A percentile compares a stretch with the other conserved stretches of the same genome.
Conservation (phyloP, 2,329 filamentous ascomycete genomes). For the Chaetomium globosum region DNA sequence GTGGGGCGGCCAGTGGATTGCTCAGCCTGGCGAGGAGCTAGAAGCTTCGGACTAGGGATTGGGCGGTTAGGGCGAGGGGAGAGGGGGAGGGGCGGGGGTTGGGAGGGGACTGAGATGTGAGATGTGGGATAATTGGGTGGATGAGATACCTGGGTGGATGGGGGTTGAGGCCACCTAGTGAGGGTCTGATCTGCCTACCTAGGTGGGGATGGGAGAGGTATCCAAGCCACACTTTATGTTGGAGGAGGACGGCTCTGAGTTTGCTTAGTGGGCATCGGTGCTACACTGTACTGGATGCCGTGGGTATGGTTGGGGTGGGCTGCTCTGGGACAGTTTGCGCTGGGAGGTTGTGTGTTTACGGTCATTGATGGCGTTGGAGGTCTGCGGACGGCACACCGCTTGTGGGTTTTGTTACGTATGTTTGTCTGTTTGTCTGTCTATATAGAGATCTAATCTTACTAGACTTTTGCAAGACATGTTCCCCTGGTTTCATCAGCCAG, state of each 20-base stretch:
- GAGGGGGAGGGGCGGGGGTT: neutral
- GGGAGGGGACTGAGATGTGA: neutral
- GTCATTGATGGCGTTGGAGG: neutral
- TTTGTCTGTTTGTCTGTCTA: neutral
- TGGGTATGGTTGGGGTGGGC: too few species aligned
- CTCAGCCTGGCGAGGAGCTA: slow-evolving; percentile 45
- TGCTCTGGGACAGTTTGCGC: neutral
- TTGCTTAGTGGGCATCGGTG: too few species aligned
- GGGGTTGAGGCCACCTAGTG: neutral
- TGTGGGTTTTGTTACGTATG: slow-evolving; percentile 1
- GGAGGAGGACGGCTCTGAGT: too few species aligned
- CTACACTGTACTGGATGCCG: too few species aligned
- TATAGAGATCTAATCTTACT: neutral
- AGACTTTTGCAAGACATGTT: neutral
- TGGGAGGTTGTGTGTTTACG: neutral
- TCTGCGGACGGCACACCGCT: neutral
- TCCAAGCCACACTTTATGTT: too few species aligned
- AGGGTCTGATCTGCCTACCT: too few species aligned
- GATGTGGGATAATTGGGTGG: neutral
- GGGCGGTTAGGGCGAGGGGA: neutral
- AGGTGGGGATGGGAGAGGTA: too few species aligned
- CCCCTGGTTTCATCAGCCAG: neutral
- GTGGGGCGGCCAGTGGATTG: slow-evolving; percentile 55
- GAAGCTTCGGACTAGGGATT: slow-evolving; percentile 21
- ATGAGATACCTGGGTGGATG: neutral